Conservation (phyloP, 495 filamentous ascomycete genomes). For the Hypoxylon subgilvum region DNA sequence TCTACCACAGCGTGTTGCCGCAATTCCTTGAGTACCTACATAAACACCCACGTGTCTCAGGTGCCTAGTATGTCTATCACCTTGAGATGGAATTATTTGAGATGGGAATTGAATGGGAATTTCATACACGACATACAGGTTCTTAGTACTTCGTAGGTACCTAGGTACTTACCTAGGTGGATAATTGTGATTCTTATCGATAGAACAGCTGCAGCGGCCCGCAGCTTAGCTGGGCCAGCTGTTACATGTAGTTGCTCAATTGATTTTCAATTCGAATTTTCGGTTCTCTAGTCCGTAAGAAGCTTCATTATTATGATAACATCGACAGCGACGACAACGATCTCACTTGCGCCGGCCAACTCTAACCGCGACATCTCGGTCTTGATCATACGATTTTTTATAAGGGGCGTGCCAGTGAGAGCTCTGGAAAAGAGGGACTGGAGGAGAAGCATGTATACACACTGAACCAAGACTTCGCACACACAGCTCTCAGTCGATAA, state of each 20-base stretch:
- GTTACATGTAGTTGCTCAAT: slow-evolving; percentile 12
- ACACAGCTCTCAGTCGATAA: background rate
- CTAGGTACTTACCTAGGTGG: too few relatives aligned
- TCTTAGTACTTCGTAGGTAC: too few relatives aligned
- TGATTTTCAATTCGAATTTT: slow-evolving; percentile 4
- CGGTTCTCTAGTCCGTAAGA: slow-evolving; percentile 18
- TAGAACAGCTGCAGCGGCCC: too few relatives aligned
- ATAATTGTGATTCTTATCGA: too few relatives aligned
- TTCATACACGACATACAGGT: too few relatives aligned
- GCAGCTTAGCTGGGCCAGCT: background rate
- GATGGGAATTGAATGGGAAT: too few relatives aligned
- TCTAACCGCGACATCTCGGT: background rate
- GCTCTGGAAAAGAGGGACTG: background rate
- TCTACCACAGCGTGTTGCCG: too few relatives aligned
- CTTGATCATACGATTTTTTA: background rate
- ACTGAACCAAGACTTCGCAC: background rate
- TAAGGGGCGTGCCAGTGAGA: background rate
- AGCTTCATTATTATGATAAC: slow-evolving; percentile 11
- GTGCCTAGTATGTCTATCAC: too few relatives aligned
- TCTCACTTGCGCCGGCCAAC: background rate
- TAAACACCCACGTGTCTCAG: too few relatives aligned
- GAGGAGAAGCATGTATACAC: slow-evolving; percentile 9
- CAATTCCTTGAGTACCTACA: too few relatives aligned
- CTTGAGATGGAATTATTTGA: too few relatives aligned
- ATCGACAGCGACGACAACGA: background rate